Evolutionary conservation across 257 asterid genomes (phyloP).

Genomic region (Gardenia jasminoides): DNA sequence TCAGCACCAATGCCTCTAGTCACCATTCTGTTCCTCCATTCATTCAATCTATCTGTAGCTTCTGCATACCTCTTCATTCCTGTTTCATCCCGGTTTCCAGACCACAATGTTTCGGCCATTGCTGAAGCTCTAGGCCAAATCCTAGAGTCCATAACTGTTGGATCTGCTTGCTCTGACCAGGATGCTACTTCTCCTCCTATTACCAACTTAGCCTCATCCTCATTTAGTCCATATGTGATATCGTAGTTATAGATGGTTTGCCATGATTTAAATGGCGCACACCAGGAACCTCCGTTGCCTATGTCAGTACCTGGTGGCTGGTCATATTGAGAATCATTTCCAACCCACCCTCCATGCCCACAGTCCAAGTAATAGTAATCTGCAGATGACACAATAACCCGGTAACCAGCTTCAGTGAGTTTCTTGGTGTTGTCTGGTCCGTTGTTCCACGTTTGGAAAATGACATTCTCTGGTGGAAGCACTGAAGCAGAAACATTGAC

Average conservation of each 20-base stretch:
- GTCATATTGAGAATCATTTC: constrained; percentile 57
- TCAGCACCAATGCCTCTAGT: constrained; percentile 75
- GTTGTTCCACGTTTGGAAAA: constrained; percentile 83
- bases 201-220: constrained; percentile 56
- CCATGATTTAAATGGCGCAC: constrained; percentile 92
- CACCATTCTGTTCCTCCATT: constrained; percentile 91
- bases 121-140: constrained; percentile 91
- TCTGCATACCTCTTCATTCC: constrained; percentile 78
- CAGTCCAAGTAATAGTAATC: constrained; percentile 80
- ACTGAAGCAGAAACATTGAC: constrained; percentile 49
- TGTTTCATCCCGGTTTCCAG: constrained; percentile 64
- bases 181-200: constrained; percentile 89
- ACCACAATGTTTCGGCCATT: constrained; percentile 82
- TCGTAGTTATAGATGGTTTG: constrained; percentile 80
- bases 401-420: constrained; percentile 66
- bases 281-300: constrained; percentile 86
- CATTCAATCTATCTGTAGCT: constrained; percentile 78
- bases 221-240: constrained; percentile 55
- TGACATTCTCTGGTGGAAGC: constrained; percentile 57
- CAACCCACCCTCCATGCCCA: constrained; percentile 86
- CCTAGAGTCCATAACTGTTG: constrained; percentile 75
- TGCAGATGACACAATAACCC: constrained; percentile 73
- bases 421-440: constrained; percentile 69
- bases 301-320: constrained; percentile 54
- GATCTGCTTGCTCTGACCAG: constrained; percentile 97